Evolutionary conservation across 805 yeast species (phyloP).

Genomic region (Sugiyamaella mastotermitis): DNA sequence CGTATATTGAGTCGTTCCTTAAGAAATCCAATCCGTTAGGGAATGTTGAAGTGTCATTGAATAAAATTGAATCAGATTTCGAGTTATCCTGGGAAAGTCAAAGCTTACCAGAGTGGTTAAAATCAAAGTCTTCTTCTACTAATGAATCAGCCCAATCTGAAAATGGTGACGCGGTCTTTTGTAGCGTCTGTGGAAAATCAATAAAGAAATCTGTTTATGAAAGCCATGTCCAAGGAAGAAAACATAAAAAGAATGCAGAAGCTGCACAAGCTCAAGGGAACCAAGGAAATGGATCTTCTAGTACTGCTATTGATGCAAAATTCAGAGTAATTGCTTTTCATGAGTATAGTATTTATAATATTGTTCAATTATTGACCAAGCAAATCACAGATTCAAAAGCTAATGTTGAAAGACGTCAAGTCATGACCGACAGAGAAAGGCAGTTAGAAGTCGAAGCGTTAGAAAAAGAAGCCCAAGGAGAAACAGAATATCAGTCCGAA

Average conservation of each 20-base stretch:
- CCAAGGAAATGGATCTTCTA: neutral
- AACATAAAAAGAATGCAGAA: slow-evolving; percentile 51
- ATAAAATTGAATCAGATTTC: slow-evolving; percentile 27
- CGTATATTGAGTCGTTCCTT: slow-evolving; percentile 47
- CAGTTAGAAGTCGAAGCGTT: slow-evolving; percentile 45
- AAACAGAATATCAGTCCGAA: slow-evolving; percentile 17
- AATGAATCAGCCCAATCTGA: slow-evolving; percentile 2
- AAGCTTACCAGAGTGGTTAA: slow-evolving; percentile 10
- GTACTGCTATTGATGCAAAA: slow-evolving; percentile 3
- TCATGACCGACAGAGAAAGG: slow-evolving; percentile 67
- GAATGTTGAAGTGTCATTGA: slow-evolving; percentile 32
- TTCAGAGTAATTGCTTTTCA: slow-evolving; percentile 24
- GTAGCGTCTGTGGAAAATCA: slow-evolving; percentile 55
- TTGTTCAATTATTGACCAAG: slow-evolving; percentile 35
- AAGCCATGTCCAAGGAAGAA: slow-evolving; percentile 68
- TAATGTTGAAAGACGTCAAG: slow-evolving; percentile 54
- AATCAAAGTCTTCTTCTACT: neutral
- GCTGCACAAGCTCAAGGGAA: neutral
- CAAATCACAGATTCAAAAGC: slow-evolving; percentile 46
- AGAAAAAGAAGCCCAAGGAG: slow-evolving; percentile 27
- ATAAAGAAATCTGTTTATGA: slow-evolving; percentile 63
- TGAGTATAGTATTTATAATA: slow-evolving; percentile 37
- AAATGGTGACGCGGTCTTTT: slow-evolving; percentile 43
- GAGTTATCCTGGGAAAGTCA: slow-evolving; percentile 21
- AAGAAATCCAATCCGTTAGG: slow-evolving; percentile 44